A percentile compares a stretch with the other conserved stretches of the same genome.
Evolutionary conservation across 2,329 filamentous ascomycete genomes (phyloP).

Genomic region (Pyrenochaeta sp.): DNA sequence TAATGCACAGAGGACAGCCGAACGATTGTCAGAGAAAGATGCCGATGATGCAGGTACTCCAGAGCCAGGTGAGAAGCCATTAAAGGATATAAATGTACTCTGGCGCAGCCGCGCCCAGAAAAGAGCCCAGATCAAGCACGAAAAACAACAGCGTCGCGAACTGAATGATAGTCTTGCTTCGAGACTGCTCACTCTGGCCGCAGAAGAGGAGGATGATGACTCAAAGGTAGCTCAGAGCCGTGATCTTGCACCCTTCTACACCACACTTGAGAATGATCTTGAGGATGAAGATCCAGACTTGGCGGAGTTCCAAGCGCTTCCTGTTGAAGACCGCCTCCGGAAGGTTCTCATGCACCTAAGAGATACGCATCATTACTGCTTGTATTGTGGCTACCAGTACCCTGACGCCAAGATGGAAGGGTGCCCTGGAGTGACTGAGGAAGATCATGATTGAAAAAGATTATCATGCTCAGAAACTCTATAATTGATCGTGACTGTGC

Average conservation of each 20-base stretch:
- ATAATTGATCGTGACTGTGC: not conserved
- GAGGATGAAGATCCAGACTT: constrained; percentile 84
- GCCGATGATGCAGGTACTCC: constrained; percentile 32
- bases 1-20: constrained; percentile 83
- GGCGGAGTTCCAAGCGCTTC: constrained; percentile 77
- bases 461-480: not conserved
- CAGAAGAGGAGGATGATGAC: constrained; percentile 76
- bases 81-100: constrained; percentile 76
- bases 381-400: constrained; percentile 93
- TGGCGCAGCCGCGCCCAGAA: constrained; percentile 79
- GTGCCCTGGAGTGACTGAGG: constrained; percentile 86
- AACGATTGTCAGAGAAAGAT: constrained; percentile 68
- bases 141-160: constrained; percentile 51
- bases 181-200: constrained; percentile 65
- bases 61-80: constrained; percentile 56
- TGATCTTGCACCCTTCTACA: constrained; percentile 57
- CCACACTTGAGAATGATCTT: constrained; percentile 69
- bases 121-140: constrained; percentile 74
- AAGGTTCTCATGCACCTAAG: constrained; percentile 75
- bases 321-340: constrained; percentile 70
- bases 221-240: constrained; percentile 74
- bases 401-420: constrained; percentile 78
- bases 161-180: constrained; percentile 46
- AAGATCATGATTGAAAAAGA: constrained; percentile 73
- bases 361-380: constrained; percentile 81